Conservation (phyloP, 257 asterid genomes). For the Penstemon eatonii region DNA sequence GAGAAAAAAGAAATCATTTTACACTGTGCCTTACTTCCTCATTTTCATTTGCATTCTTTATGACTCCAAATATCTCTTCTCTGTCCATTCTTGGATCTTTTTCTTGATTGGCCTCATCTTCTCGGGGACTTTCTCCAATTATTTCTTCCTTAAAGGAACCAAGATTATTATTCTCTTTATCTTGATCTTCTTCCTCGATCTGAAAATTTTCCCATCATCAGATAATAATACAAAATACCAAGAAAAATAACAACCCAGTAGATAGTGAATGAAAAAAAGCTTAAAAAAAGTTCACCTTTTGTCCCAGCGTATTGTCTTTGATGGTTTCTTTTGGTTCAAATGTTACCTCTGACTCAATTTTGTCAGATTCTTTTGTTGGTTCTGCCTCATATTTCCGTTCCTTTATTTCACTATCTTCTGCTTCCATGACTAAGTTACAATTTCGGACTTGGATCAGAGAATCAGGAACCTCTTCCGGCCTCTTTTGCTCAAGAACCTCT, state of each 20-base stretch:
- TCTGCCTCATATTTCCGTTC: constrained; percentile 34
- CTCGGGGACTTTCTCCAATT: constrained; percentile 23
- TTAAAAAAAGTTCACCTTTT: constrained; percentile 33
- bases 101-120: constrained; percentile 26
- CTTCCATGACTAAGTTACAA: constrained; percentile 26
- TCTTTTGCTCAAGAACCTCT: constrained; percentile 20
- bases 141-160: constrained; percentile 34
- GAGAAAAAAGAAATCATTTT: constrained; percentile 7
- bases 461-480: constrained; percentile 26
- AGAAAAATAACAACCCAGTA: constrained; percentile 4
- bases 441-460: constrained; percentile 30
- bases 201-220: constrained; percentile 22
- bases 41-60: constrained; percentile 15
- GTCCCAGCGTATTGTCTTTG: constrained; percentile 21
- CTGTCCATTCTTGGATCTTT: constrained; percentile 14
- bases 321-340: constrained; percentile 26
- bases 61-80: constrained; percentile 23
- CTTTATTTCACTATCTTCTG: constrained; percentile 24
- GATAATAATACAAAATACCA: background rate
- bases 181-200: constrained; percentile 35
- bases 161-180: constrained; percentile 23
- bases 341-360: constrained; percentile 29
- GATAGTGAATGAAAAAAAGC: constrained; percentile 13
- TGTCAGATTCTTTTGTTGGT: constrained; percentile 20
- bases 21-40: constrained; percentile 23